Base-by-base conservation (phyloP, 495 filamentous ascomycete genomes). In the Aspergillus conjunctus region DNA sequence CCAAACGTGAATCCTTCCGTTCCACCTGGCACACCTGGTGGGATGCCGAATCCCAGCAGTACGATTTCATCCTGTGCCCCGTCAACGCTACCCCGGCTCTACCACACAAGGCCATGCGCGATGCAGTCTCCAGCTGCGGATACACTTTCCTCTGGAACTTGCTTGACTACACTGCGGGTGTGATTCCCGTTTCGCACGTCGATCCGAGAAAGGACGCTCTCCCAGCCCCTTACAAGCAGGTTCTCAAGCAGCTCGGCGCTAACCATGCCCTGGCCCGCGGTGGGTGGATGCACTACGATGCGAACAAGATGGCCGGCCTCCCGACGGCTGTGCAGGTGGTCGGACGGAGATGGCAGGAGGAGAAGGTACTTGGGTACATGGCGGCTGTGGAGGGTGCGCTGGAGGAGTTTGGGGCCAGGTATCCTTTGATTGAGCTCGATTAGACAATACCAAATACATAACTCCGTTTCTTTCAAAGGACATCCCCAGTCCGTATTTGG, bases 81-180 rank as follows among this genome's bases (percentile, higher is more conserved):
- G 90, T 87, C 3, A 96, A 97, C 72, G 91, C 93, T 0, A 92
- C 91, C 15, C 93, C 94, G 0, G 94, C 93, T 11, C 84, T 97
- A 15, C 93, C 92, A 1, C 91, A 93, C 70, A 84, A 87, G 45
- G 93, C 86, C 6, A 97, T 96, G 91, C 85, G 85, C 62, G 84
- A 91, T 59, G 91, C 91, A 0, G 90, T 97, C 43, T 88, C 87
- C 56, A 90, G 87, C 43, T 98, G 94, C 66, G 93, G 92, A 3
- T 98, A 98, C 71, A 97, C 93, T 0, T 97, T 98, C 70, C 76
- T 98, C 56, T 98, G 93, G 80, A 98, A 97, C 67, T 58, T 97
- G 80, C 81, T 97, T 12, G 94, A 98, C 71, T 97, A 97, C 72
- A 84, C 90, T 0, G 83, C 85, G 17, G 93, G 94, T 43, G 87